These are phyloP conservation scores for Globisporangium perplexum DNA, from an alignment of 352 stramenopile species.

Conservation along the genomic window DNA sequence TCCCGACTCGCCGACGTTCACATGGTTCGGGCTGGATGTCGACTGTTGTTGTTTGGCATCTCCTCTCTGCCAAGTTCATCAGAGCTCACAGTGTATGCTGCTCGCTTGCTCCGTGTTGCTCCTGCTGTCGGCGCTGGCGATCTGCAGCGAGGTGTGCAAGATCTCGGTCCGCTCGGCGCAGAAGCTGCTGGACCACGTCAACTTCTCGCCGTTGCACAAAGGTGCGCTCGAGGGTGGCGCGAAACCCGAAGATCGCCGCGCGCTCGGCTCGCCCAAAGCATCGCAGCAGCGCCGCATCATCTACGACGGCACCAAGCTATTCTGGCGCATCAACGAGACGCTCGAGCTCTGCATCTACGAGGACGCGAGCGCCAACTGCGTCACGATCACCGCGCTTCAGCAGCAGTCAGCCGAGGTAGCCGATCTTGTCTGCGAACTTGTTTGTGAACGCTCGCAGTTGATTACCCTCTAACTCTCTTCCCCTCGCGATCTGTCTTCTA, in stretches of 20 bases:
- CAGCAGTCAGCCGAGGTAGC: constrained; percentile 31
- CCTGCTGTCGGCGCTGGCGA: constrained; percentile 3
- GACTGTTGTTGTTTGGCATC: neutral
- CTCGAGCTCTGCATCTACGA: constrained; percentile 83
- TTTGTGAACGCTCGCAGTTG: neutral
- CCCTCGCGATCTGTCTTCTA: constrained; percentile 4
- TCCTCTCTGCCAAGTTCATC: no score
- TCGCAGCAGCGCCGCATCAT: constrained; percentile 47
- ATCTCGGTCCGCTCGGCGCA: constrained; percentile 84
- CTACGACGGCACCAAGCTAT: constrained; percentile 84
- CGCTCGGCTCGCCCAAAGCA: constrained; percentile 14
- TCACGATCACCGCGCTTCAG: constrained; percentile 65
- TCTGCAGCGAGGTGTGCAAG: constrained; percentile 80
- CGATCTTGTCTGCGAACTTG: no score
- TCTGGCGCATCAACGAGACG: constrained; percentile 86
- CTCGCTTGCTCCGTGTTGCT: neutral
- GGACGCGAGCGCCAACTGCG: constrained; percentile 52
- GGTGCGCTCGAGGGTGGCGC: constrained; percentile 55
- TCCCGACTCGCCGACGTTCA: constrained; percentile 54
- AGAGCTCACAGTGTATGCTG: no score
- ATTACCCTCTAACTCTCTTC: neutral
- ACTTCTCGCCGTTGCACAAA: constrained; percentile 85
- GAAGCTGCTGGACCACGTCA: constrained; percentile 85
- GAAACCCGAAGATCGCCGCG: constrained; percentile 1
- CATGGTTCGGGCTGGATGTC: constrained; percentile 35